Evolutionary conservation across 176 grass and related monocot genomes (phyloP), one percentile per base, ranked within the genome.

Genomic region (Triticum timopheevii): DNA sequence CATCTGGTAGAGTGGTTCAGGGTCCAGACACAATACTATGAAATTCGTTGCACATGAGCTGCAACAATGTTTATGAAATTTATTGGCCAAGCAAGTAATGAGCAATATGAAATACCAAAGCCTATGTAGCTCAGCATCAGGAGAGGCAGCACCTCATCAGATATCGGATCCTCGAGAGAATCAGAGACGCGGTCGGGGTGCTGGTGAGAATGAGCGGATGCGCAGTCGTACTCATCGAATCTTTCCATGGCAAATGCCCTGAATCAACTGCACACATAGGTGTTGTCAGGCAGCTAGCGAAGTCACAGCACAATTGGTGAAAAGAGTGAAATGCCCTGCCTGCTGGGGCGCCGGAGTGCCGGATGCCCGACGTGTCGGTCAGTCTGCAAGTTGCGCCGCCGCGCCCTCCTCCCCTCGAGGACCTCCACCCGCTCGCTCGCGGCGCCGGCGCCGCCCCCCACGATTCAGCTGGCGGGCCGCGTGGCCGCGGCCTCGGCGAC

Each of bases 101-200:
- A n/a, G 31, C 58, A 23, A 23, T 63, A 7, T 24, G 38, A 22
- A 62, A 50, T 50, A 11, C 30, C 16, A 77, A 52, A 76, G 27
- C 58, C 7, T 65, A 74, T 28, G 9, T 8, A 49, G 58, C 27
- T 24, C 56, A 65, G 44, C 3, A 4, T 76, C 42, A 66, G 22
- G 19, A 75, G 82, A 64, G 59, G 25, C 56, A 65, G 82, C 39
- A 87, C 85, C 78, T 87, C 85, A 65, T 87, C 78, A 81, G 85
- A 87, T 81, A 87, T 87, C 3, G 68, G 69, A 38, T 87, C 85
- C 36, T 87, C 85, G 13, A 15, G 52, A 39, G 85, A 87, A 49
- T 87, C 78, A 66, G 68, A 81, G 22, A 50, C 52, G 5, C n/a
- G 78, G 25, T 19, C 85, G 30, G 24, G n/a, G 38, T 50, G 77